These are phyloP conservation scores for Hyparrhenia diplandra DNA, from an alignment of 176 grass and related monocot genomes.

Conservation along the genomic window DNA sequence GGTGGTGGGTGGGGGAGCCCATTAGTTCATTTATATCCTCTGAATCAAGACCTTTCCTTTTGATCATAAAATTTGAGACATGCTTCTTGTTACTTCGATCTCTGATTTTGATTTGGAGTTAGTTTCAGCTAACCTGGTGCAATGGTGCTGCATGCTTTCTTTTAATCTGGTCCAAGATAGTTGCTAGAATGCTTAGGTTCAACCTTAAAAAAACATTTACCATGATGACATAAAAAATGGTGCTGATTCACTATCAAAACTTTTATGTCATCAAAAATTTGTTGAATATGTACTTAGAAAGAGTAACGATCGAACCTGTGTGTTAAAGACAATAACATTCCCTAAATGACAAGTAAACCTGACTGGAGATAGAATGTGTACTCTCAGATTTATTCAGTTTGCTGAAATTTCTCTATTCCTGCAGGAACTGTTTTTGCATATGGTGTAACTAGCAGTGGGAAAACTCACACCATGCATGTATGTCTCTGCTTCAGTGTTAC, in stretches of 20 bases:
- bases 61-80: not conserved
- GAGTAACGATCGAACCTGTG: not conserved
- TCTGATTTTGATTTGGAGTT: conserved; percentile 16
- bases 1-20: not conserved
- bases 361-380: not conserved
- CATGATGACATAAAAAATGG: not conserved
- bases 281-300: not conserved
- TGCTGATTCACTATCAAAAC: not conserved
- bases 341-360: not conserved
- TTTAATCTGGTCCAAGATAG: not conserved
- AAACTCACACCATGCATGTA: conserved; percentile 99
- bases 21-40: not conserved
- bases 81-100: not conserved
- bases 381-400: conserved; percentile 4
- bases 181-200: not conserved
- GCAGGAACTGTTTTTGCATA: conserved; percentile 99
- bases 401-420: conserved; percentile 18
- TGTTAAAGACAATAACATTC: not conserved
- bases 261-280: not conserved
- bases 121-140: not conserved
- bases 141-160: not conserved
- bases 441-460: conserved; percentile 97
- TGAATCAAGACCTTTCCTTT: not conserved
- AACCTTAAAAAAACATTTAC: not conserved
- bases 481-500: conserved; percentile 33